Conservation (phyloP, 2,329 filamentous ascomycete species). For the Emericellopsis cladophorae region DNA sequence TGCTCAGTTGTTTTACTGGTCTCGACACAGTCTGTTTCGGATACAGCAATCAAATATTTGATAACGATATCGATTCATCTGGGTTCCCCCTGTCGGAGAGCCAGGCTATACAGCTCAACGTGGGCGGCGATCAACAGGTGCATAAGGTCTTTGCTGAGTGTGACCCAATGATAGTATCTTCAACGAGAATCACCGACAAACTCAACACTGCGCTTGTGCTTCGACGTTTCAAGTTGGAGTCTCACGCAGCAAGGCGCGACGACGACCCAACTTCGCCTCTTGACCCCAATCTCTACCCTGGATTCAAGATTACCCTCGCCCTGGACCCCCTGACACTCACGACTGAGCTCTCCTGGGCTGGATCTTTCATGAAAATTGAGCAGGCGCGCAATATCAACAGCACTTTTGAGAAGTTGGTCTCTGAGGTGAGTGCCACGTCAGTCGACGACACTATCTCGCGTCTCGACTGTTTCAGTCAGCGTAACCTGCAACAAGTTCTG, state of each 20-base stretch:
- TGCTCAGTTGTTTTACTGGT: conserved; percentile 9
- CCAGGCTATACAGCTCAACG: not conserved
- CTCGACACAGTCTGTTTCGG: conserved; percentile 9
- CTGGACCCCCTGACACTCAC: conserved; percentile 7
- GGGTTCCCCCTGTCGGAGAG: not conserved
- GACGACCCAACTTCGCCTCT: not conserved
- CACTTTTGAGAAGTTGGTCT: conserved; percentile 35
- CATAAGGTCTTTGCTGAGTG: conserved; percentile 1
- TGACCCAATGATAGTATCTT: not conserved
- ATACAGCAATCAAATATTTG: conserved; percentile 1
- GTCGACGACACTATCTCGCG: conserved; percentile 25
- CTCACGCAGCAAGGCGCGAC: not conserved
- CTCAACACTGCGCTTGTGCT: conserved; percentile 30
- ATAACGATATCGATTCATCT: not conserved
- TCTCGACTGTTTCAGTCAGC: conserved; percentile 33
- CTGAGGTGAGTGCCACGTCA: conserved; percentile 20
- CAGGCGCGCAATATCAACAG: conserved; percentile 32
- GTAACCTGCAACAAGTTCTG: conserved; percentile 36
- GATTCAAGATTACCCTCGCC: conserved; percentile 8
- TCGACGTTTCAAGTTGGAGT: conserved; percentile 17
- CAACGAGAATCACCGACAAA: conserved; percentile 11
- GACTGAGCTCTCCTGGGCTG: conserved; percentile 17
- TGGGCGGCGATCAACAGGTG: not conserved
- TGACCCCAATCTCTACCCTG: not conserved
- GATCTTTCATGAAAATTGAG: conserved; percentile 22